phyloP scores from a whole-genome alignment of 495 filamentous ascomycete genomes.

The Penicillium bialowiezense region DNA sequence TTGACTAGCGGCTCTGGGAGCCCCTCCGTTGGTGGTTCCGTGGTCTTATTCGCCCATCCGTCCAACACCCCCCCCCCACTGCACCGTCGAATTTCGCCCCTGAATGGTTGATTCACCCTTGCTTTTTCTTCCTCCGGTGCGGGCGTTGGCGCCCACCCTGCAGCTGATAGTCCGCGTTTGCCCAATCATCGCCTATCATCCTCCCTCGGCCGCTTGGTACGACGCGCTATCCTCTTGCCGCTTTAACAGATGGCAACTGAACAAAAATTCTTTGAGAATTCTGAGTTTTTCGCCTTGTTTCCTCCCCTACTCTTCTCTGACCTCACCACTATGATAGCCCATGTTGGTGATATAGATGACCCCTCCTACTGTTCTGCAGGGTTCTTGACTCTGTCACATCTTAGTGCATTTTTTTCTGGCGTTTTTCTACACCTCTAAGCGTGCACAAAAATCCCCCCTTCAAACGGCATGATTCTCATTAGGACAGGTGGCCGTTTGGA shows the following conservation, averaged over 20 bases:
- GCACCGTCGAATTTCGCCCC: constrained; percentile 1
- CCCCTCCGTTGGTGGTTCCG: not conserved
- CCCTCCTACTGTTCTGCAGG: no score
- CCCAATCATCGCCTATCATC: constrained; percentile 32
- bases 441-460: not conserved
- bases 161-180: constrained; percentile 22
- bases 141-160: constrained; percentile 36
- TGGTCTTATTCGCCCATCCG: constrained; percentile 8
- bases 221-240: constrained; percentile 37
- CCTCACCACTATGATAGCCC: constrained; percentile 1
- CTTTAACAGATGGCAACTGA: constrained; percentile 43
- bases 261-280: constrained; percentile 33
- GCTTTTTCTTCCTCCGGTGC: constrained; percentile 26
- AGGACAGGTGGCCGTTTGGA: constrained; percentile 25
- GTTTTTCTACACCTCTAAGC: not conserved
- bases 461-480: constrained; percentile 9
- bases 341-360: not conserved
- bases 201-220: constrained; percentile 27
- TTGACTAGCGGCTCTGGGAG: constrained; percentile 24
- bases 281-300: constrained; percentile 22
- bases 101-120: constrained; percentile 33
- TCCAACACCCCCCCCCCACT: constrained; percentile 6
- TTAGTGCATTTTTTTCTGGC: no score
- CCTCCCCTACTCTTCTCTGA: constrained; percentile 17
- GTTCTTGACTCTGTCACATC: no score